Evolutionary conservation across 2,329 filamentous ascomycete genomes (phyloP).

Genomic region (Leptographium galeiforme): DNA sequence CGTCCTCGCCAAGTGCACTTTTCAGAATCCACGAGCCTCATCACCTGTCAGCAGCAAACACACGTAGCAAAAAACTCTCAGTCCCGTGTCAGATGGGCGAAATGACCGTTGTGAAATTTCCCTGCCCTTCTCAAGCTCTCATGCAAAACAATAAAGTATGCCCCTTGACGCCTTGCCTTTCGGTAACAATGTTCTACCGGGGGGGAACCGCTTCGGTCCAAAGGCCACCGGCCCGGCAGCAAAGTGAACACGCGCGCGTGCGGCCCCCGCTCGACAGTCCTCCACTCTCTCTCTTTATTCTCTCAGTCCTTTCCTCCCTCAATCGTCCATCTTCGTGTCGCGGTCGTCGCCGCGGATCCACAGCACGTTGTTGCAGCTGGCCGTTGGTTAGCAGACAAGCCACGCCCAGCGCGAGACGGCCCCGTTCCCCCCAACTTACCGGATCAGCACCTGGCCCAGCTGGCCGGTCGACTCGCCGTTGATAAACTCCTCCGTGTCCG

Average conservation of each 20-base stretch:
- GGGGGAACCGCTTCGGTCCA: background rate
- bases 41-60: no score
- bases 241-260: background rate
- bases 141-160: background rate
- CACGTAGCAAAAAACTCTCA: no score
- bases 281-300: background rate
- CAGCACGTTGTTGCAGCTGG: conserved; percentile 68
- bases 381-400: background rate
- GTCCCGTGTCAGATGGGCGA: no score
- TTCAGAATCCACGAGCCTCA: no score
- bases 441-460: conserved; percentile 82
- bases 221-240: no score
- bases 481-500: conserved; percentile 83
- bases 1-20: no score
- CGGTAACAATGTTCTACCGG: background rate
- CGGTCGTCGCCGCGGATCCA: conserved; percentile 60
- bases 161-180: conserved; percentile 1
- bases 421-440: conserved; percentile 33
- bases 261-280: background rate
- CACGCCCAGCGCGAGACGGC: background rate
- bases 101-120: no score
- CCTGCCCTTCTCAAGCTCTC: background rate
- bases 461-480: conserved; percentile 73
- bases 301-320: background rate
- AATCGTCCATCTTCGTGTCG: conserved; percentile 45